Evolutionary conservation across 2,329 filamentous ascomycete species (phyloP), one percentile per base, ranked within the genome.

Genomic region (Aspergillus japonicus): DNA sequence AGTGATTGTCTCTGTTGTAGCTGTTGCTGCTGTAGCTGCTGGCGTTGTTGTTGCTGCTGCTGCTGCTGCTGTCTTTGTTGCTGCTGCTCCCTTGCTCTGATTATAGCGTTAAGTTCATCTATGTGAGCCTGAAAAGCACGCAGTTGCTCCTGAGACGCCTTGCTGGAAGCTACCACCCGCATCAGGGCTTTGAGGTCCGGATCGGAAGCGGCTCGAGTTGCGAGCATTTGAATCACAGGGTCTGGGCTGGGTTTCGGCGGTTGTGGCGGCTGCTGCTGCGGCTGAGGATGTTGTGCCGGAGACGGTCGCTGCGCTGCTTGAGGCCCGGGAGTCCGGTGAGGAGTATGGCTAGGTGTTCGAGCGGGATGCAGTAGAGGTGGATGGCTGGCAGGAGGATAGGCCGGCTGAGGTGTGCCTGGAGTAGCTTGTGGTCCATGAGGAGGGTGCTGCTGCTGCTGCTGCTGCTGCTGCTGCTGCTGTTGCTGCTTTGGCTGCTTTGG

Each of bases 181-280:
- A 82, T 82, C 64, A 82, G 66, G 5, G 78, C 78, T 63, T 82
- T 82, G 39, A 82, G 67, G 51, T 80, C 77, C 4, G 77, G 77
- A 61, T 82, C 78, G 10, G 78, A 75, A 4, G 80, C 80, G 24
- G 80, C 80, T 62, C 79, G 73, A 8, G 79, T 81, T n/a, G 80
- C 80, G 51, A 82, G 71, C 79, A 82, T 81, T 59, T 82, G 80
- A 62, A 82, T 82, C 39, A 82, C 80, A 8, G 80, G 80, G 60
- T 82, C 80, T 10, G 78, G 74, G 50, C 77, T 80, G 5, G 77
- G 75, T 63, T 80, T 79, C 5, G 73, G 69, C 31, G 75, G 74
- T 50, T 75, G 74, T n/a, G 72, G 66, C 14, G 72, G 59, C 11
- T 68, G 68, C 10, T 68, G 68, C 14, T 71, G 58, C 8, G 67